These are phyloP conservation scores for Fusarium pseudoanthophilum DNA, from an alignment of 2,329 filamentous ascomycete species.

Conservation along the genomic window DNA sequence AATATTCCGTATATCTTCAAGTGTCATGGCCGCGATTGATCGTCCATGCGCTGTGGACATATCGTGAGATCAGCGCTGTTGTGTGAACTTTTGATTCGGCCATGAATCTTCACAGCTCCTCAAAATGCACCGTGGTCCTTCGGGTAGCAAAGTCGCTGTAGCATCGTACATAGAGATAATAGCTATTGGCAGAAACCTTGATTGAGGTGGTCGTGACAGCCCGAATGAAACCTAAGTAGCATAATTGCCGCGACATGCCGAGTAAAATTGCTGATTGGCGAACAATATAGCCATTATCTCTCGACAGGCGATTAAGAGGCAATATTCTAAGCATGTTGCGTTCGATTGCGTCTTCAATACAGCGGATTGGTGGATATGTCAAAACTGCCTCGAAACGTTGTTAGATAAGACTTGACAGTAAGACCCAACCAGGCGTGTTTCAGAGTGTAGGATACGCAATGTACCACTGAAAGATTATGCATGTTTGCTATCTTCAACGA, in stretches of 20 bases:
- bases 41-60: conserved; percentile 7
- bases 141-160: conserved; percentile 5
- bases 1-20: neutral
- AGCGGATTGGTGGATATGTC: conserved; percentile 8
- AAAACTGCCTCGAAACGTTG: conserved; percentile 10
- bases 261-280: conserved; percentile 26
- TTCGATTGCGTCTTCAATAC: conserved; percentile 25
- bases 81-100: conserved; percentile 22
- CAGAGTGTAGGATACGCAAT: neutral
- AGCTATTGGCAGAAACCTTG: conserved; percentile 15
- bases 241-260: conserved; percentile 21
- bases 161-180: neutral
- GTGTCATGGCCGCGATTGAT: conserved; percentile 9
- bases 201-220: conserved; percentile 20
- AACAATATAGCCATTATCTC: conserved; percentile 6
- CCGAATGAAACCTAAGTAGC: conserved; percentile 29
- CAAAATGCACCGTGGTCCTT: neutral
- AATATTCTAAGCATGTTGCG: conserved; percentile 23
- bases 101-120: neutral
- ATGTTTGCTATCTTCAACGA: conserved; percentile 3
- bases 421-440: conserved; percentile 5
- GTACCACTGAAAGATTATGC: neutral
- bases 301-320: conserved; percentile 16
- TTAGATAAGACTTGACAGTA: conserved; percentile 4
- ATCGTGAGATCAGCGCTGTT: conserved; percentile 31